phyloP scores from a whole-genome alignment of 1,139 yeast genomes.

The Saccharomyces hybrid region DNA sequence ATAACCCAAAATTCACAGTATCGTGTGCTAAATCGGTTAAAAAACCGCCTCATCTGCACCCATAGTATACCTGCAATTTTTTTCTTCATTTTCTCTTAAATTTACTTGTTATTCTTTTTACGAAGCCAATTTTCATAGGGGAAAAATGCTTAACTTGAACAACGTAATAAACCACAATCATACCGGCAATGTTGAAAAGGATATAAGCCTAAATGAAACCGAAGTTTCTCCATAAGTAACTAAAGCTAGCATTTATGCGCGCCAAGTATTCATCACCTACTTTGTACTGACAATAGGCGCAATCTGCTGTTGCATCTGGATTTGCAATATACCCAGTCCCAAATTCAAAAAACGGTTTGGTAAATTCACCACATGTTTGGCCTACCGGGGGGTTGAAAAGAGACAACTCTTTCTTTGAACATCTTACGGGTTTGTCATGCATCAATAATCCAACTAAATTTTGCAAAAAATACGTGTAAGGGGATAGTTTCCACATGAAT shows the following conservation, averaged over 20 bases:
- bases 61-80: not conserved
- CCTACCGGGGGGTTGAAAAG: constrained; percentile 52
- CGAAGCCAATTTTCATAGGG: constrained; percentile 4
- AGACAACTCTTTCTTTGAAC: constrained; percentile 46
- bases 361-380: constrained; percentile 51
- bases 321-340: constrained; percentile 47
- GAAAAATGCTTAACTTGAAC: constrained; percentile 25
- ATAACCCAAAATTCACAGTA: not conserved
- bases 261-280: constrained; percentile 49
- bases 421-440: constrained; percentile 49
- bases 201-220: constrained; percentile 55
- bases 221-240: constrained; percentile 57
- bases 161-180: constrained; percentile 40
- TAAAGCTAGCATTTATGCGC: constrained; percentile 39
- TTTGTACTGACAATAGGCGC: constrained; percentile 52
- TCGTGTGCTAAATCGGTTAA: not conserved
- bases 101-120: not conserved
- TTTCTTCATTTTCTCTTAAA: not conserved
- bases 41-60: not conserved
- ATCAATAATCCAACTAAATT: constrained; percentile 47
- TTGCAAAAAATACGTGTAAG: constrained; percentile 60
- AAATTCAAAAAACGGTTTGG: constrained; percentile 32
- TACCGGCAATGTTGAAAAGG: constrained; percentile 44
- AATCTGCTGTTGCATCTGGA: constrained; percentile 44
- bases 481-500: constrained; percentile 67